Percentiles rank a stretch among this genome's conserved stretches.
These are phyloP conservation scores for Tolypocladium capitatum DNA, from an alignment of 2,329 filamentous ascomycete species.

Conservation along the genomic window DNA sequence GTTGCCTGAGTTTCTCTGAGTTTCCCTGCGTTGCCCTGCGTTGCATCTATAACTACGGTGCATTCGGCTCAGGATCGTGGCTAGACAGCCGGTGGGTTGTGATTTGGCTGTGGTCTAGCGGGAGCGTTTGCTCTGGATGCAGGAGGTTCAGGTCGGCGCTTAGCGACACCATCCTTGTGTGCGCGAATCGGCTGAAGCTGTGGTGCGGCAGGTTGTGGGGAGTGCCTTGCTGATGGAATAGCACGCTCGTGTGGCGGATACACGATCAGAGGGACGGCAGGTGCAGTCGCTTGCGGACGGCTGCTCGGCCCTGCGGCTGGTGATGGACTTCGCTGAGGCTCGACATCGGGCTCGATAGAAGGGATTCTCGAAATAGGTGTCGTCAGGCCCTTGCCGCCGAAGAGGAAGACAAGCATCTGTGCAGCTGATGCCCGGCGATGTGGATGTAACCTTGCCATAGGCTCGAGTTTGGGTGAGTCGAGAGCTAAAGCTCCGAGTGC, in stretches of 20 bases:
- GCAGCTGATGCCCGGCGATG: conserved; percentile 1
- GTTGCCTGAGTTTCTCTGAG: too few species aligned
- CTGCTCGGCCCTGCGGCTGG: neutral
- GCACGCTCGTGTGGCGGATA: neutral
- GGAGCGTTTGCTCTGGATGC: neutral
- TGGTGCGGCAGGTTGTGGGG: neutral
- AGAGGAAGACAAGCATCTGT: neutral
- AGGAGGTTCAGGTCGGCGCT: neutral
- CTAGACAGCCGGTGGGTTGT: neutral
- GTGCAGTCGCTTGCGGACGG: neutral
- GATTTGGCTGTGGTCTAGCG: neutral
- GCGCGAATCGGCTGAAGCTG: neutral
- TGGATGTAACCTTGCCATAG: neutral
- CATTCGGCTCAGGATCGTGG: too few species aligned
- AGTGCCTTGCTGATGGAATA: too few species aligned
- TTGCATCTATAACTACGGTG: too few species aligned
- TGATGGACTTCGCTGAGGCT: neutral
- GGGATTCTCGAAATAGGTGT: neutral
- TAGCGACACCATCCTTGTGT: neutral
- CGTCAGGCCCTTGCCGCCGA: neutral
- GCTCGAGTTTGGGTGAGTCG: neutral
- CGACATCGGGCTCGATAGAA: neutral
- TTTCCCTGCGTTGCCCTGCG: too few species aligned
- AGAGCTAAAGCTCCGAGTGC: neutral
- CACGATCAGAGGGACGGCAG: neutral